Base-by-base conservation (phyloP, 192 early-diverging fungal species). In the Coemansia sp. region DNA sequence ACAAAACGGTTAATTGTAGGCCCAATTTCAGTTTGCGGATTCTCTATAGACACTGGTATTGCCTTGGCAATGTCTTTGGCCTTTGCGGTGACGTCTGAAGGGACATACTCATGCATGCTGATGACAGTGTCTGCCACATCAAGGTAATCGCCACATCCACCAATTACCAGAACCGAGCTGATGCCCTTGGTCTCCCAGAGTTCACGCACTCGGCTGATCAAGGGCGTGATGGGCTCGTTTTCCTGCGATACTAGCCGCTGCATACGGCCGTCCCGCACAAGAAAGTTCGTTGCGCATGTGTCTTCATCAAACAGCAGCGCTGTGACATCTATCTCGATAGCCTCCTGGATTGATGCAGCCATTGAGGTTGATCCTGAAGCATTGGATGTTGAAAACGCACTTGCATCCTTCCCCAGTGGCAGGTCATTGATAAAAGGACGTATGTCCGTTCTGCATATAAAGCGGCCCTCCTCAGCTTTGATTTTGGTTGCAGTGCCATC, bases 261-360 rank as follows among this genome's bases (percentile, higher is more conserved):
- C 81, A 84, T 84, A 18, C 83, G 76, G 12, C 54, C 41, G 39
- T 84, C 83, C 9, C 80, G 79, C 26, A 83, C 68, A n/a, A 84
- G 61, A 53, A 84, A 84, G 50, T 84, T 84, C 10, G 81, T 84
- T 14, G 83, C 83, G 18, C 81, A 83, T 2, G 81, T 83, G 51
- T 84, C 83, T 44, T 84, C 83, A 52, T 84, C 83, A 47, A 82
- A 76, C 19, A 82, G 44, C 8, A 84, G 52, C 0, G 65, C 65
- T 2, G 59, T 55, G 11, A 65, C 63, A 6, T 68, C 69, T 1
- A 68, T 57, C 53, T 83, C 80, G 23, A 81, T 55, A 7, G 70
- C 73, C 41, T 83, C 83, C 55, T 81, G 79, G 14, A 84, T 80
- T 8, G 67, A 72, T 6, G 83, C 83, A 0, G 83, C 83, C 81